Base-by-base conservation (phyloP, 805 yeast genomes). In the Candida tammaniensis region DNA sequence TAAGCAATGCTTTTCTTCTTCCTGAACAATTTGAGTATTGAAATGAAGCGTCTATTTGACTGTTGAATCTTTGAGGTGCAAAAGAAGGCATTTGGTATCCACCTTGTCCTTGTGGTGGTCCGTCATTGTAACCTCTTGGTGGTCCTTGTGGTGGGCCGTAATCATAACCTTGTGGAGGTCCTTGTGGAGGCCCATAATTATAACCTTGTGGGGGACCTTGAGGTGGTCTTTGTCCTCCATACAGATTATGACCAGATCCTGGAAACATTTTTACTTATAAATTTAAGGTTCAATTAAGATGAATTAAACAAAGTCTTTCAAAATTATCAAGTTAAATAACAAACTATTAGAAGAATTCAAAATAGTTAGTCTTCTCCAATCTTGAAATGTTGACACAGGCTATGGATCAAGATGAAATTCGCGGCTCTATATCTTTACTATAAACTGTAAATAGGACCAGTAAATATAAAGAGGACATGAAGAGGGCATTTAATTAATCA, bases 11-110 rank as follows among this genome's bases (percentile, higher is more conserved):
- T 43, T 61, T 62, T 43, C 54, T 60, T 32, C 52, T 45, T 4
- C 68, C 68, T 2, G 46, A 35, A 52, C 68, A 62, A 47, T 59
- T 58, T 34, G 68, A 62, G 44, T 62, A 62, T 43, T 55, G 64
- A 47, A 52, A 65, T 4, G 68, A 58, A 52, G 59, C 54, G 38
- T 51, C 51, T 28, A 59, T 41, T 40, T 61, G 58, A 34, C 55
- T 59, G 10, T 63, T 64, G 33, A 65, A 65, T 20, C 48, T 47
- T 42, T 65, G 71, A 1, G 69, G 66, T 3, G 54, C 49, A 10
- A 53, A 38, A 7, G 57, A 48, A 6, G 70, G 70, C 34, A 30
- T 35, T 21, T 26, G 32, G 16, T 18, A 35, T 5, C 24, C 17
- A 7, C 33, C 47, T 37, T 17, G 36, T 27, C 42, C 44, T 10